A percentile compares a stretch with the other conserved stretches of the same genome.
phyloP scores from a whole-genome alignment of 192 early-diverging fungal species.

The Coemansia sp. region DNA sequence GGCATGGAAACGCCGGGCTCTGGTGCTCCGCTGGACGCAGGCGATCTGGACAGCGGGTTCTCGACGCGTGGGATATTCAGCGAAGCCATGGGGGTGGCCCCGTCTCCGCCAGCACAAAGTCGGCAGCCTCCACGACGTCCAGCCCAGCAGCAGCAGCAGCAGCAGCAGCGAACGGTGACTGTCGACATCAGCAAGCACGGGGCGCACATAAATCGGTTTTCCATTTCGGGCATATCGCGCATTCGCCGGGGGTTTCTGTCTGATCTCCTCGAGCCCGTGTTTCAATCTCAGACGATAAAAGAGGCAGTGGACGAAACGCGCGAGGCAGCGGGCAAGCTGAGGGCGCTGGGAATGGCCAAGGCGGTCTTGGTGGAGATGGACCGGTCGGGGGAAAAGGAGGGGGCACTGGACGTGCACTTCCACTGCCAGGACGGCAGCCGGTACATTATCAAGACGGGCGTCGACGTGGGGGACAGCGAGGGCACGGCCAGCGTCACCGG shows the following conservation, averaged over 20 bases:
- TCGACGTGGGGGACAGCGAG: conserved; percentile 85
- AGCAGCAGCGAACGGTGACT: neutral
- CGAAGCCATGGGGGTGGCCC: neutral
- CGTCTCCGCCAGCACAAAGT: neutral
- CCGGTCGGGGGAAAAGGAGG: neutral
- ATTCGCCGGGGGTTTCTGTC: conserved; percentile 27
- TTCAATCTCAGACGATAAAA: conserved; percentile 25
- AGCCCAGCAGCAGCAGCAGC: neutral
- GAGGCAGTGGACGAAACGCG: conserved; percentile 27
- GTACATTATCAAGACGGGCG: conserved; percentile 79
- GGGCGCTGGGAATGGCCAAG: conserved; percentile 43
- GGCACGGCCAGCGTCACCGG: conserved; percentile 73
- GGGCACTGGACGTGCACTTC: conserved; percentile 68
- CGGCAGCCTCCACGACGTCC: neutral
- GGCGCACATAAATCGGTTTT: conserved; percentile 6
- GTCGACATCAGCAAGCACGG: conserved; percentile 14
- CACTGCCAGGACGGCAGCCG: conserved; percentile 68
- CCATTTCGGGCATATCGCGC: conserved; percentile 25
- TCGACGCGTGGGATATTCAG: conserved; percentile 15
- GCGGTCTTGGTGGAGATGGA: conserved; percentile 24
- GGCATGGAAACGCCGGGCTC: neutral
- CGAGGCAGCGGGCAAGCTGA: conserved; percentile 39
- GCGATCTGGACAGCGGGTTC: neutral
- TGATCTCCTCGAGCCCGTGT: conserved; percentile 11
- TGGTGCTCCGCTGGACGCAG: neutral